phyloP scores from a whole-genome alignment of 768 basidiomycete species.

The Podaxis sp. region DNA sequence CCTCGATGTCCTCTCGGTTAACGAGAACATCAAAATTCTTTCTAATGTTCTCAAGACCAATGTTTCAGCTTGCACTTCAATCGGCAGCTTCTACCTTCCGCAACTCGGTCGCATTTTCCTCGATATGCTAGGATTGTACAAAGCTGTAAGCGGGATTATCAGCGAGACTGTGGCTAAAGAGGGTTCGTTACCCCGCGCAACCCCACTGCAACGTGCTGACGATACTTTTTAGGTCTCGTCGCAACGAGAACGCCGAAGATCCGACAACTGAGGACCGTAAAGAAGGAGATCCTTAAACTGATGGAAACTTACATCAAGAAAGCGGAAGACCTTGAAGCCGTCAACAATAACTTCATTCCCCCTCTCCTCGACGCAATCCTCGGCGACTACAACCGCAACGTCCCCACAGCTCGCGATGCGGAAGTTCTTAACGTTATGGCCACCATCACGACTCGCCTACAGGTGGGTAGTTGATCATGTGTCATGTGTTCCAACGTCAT shows the following conservation, averaged over 20 bases:
- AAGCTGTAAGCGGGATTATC: constrained; percentile 95
- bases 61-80: constrained; percentile 95
- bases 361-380: constrained; percentile 94
- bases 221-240: constrained; percentile 60
- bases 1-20: constrained; percentile 87
- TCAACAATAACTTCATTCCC: constrained; percentile 91
- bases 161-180: constrained; percentile 88
- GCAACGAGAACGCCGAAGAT: constrained; percentile 98
- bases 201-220: constrained; percentile 10
- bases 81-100: constrained; percentile 96
- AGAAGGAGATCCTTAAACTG: constrained; percentile 95
- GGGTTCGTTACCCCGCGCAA: constrained; percentile 42
- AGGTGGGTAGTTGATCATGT: constrained; percentile 52
- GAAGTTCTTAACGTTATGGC: constrained; percentile 98
- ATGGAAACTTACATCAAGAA: constrained; percentile 98
- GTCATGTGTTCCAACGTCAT: not conserved
- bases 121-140: constrained; percentile 98
- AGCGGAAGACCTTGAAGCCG: constrained; percentile 93
- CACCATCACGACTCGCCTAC: constrained; percentile 85
- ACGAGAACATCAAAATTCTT: constrained; percentile 95
- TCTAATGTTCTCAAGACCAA: constrained; percentile 98
- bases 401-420: constrained; percentile 90
- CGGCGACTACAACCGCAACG: constrained; percentile 96
- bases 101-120: constrained; percentile 95
- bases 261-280: constrained; percentile 90